Percentiles rank a stretch among this genome's conserved stretches.
Conservation (phyloP, 139 green algal genomes). For the Chlamydomonas eustigma region DNA sequence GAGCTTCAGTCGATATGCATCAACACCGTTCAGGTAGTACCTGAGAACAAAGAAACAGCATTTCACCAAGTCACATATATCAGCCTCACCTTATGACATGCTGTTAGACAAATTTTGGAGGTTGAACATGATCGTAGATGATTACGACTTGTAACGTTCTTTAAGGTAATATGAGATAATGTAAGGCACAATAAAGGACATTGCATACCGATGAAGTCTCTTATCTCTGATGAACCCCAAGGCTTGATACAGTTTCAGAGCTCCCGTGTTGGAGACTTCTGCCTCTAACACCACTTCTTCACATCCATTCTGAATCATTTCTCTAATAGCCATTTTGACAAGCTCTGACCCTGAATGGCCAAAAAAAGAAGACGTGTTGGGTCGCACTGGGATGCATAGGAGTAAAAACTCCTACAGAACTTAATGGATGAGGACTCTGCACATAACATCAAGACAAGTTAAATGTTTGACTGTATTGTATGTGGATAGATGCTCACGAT, state of each 20-base stretch:
- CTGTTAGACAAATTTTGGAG: too few species aligned
- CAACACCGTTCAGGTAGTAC: constrained; percentile 94
- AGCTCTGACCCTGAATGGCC: constrained; percentile 34
- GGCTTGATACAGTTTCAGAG: constrained; percentile 85
- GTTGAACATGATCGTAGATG: too few species aligned
- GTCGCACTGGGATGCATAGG: too few species aligned
- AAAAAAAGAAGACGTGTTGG: not conserved
- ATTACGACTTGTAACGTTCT: too few species aligned
- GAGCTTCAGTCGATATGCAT: constrained; percentile 96
- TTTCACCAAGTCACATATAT: not conserved
- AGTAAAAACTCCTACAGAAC: too few species aligned
- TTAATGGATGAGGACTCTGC: too few species aligned
- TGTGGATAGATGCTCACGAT: too few species aligned
- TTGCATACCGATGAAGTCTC: not conserved
- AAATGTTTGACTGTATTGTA: too few species aligned
- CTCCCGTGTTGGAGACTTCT: constrained; percentile 89
- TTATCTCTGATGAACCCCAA: constrained; percentile 13
- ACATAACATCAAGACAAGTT: too few species aligned
- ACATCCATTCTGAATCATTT: constrained; percentile 60
- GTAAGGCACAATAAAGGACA: too few species aligned
- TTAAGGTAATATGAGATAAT: too few species aligned
- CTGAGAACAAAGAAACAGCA: constrained; percentile 37
- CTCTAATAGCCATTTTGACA: constrained; percentile 60
- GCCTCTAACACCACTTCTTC: constrained; percentile 94
- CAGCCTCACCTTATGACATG: not conserved